These are phyloP conservation scores for Tetrahymena borealis DNA, from an alignment of 73 alveolate genomes.

Conservation along the genomic window DNA sequence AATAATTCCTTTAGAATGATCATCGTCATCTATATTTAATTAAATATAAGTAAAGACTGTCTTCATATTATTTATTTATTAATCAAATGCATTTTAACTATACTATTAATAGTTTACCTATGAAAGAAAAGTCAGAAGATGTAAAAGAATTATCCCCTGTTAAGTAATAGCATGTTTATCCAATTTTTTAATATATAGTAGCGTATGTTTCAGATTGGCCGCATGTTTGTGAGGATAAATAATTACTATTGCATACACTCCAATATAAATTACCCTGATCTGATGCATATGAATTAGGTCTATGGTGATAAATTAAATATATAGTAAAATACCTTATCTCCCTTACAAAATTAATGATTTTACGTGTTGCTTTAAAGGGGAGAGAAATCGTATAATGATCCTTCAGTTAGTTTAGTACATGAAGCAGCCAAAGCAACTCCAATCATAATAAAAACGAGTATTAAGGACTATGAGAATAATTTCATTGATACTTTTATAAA, in stretches of 20 bases:
- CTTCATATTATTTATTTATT: too few relatives aligned
- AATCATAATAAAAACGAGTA: neutral
- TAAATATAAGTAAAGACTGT: neutral
- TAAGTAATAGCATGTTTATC: neutral
- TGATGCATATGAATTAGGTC: neutral
- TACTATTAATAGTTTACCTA: neutral
- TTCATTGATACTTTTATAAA: too few relatives aligned
- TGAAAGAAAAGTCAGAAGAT: neutral
- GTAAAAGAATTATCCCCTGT: neutral
- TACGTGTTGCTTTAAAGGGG: neutral
- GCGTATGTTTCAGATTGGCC: neutral
- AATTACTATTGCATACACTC: neutral
- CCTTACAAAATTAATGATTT: too few relatives aligned
- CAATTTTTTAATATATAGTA: neutral
- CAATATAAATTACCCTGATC: neutral
- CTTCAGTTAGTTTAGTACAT: neutral
- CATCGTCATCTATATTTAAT: neutral
- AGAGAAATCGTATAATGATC: neutral
- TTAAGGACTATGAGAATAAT: too few relatives aligned
- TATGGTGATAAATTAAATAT: too few relatives aligned
- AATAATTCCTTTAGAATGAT: neutral
- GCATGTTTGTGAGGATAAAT: neutral
- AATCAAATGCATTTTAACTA: too few relatives aligned
- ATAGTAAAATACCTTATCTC: too few relatives aligned
- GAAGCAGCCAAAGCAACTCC: neutral